Evolutionary conservation across 1,139 yeast species (phyloP).

Genomic region (Eremothecium coryli): DNA sequence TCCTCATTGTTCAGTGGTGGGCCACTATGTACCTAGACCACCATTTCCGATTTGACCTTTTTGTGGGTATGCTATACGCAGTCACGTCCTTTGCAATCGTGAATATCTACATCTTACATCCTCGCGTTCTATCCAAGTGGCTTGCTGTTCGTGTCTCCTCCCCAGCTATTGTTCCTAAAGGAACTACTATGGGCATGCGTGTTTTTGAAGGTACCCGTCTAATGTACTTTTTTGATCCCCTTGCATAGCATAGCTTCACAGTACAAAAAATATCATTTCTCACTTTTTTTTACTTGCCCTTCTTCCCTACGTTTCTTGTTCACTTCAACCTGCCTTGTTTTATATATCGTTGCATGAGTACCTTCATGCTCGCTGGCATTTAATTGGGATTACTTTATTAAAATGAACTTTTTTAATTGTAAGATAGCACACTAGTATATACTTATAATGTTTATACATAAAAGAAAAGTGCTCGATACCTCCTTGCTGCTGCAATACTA

Average conservation of each 20-base stretch:
- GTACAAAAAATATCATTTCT: background rate
- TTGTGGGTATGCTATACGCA: slow-evolving; percentile 46
- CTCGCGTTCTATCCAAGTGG: slow-evolving; percentile 22
- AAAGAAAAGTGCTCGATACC: background rate
- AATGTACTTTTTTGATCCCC: slow-evolving; percentile 47
- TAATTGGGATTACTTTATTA: too few species aligned
- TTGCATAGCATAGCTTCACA: slow-evolving; percentile 22
- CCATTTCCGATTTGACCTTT: slow-evolving; percentile 56
- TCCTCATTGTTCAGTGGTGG: too few species aligned
- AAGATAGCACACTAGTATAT: too few species aligned
- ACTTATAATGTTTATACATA: too few species aligned
- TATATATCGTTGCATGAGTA: too few species aligned
- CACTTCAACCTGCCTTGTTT: too few species aligned
- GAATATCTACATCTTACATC: slow-evolving; percentile 28
- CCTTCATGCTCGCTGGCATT: too few species aligned
- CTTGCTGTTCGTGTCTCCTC: slow-evolving; percentile 21
- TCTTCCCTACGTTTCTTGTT: too few species aligned
- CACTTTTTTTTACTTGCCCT: too few species aligned
- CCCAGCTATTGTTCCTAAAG: slow-evolving; percentile 28
- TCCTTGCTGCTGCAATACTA: background rate
- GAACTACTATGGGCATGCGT: slow-evolving; percentile 52
- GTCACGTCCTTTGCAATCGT: slow-evolving; percentile 37
- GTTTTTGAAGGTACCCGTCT: slow-evolving; percentile 40
- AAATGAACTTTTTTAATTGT: too few species aligned
- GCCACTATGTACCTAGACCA: slow-evolving; percentile 65